phyloP scores from a whole-genome alignment of 495 filamentous ascomycete species.

The Evernia prunastri region DNA sequence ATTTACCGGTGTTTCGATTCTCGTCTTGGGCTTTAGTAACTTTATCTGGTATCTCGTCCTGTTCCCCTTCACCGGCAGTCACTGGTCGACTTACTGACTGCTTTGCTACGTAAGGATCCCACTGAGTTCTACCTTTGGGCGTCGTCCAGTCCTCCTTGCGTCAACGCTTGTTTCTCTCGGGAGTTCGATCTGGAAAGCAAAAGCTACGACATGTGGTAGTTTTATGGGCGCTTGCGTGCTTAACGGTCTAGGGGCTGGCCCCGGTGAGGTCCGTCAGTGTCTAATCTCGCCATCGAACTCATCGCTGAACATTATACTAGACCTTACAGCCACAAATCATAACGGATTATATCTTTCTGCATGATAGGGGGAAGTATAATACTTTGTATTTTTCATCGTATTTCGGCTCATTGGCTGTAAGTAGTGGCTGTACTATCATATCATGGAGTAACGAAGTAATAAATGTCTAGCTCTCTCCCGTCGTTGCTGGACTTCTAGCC shows the following conservation, averaged over 20 bases:
- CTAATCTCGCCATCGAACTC: too few relatives aligned
- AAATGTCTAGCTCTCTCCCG: constrained; percentile 42
- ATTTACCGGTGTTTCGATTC: constrained; percentile 52
- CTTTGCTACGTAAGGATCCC: constrained; percentile 39
- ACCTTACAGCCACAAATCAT: constrained; percentile 58
- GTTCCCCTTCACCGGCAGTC: too few relatives aligned
- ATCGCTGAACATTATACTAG: too few relatives aligned
- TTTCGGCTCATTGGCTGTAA: constrained; percentile 40
- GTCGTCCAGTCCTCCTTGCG: constrained; percentile 51
- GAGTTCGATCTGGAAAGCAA: constrained; percentile 53
- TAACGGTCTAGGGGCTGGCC: constrained; percentile 54
- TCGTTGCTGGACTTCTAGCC: constrained; percentile 53
- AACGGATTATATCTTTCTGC: constrained; percentile 59
- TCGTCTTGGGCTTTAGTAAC: constrained; percentile 57
- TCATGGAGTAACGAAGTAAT: constrained; percentile 28
- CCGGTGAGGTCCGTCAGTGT: too few relatives aligned
- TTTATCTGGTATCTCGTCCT: constrained; percentile 45
- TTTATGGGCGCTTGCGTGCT: constrained; percentile 57
- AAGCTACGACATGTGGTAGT: constrained; percentile 48
- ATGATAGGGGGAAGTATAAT: constrained; percentile 59
- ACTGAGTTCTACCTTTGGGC: constrained; percentile 51
- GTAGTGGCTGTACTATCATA: constrained; percentile 6
- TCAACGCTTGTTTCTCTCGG: constrained; percentile 51
- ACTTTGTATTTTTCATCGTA: constrained; percentile 57
- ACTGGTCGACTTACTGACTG: neutral